Percentiles rank a stretch among this genome's conserved stretches.
These are phyloP conservation scores for Candida montana DNA, from an alignment of 805 yeast species.

Conservation along the genomic window DNA sequence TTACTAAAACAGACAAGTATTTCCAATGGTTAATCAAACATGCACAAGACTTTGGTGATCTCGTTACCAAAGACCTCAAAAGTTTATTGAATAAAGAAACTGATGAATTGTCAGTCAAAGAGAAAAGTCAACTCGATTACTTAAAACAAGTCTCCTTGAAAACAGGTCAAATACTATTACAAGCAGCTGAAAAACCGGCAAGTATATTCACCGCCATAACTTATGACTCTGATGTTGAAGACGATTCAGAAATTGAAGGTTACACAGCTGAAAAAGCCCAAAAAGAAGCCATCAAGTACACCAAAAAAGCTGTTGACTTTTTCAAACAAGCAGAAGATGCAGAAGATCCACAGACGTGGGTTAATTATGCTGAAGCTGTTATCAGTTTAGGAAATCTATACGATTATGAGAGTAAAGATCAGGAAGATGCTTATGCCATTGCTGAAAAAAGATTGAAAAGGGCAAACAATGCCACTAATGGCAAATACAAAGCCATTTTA, in stretches of 20 bases:
- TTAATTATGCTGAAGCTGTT: slow-evolving; percentile 77
- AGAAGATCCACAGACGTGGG: slow-evolving; percentile 79
- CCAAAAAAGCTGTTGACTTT: slow-evolving; percentile 50
- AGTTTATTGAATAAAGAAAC: slow-evolving; percentile 9
- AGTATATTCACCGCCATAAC: slow-evolving; percentile 48
- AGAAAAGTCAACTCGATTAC: slow-evolving; percentile 22
- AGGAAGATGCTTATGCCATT: slow-evolving; percentile 55
- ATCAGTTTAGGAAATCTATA: slow-evolving; percentile 73
- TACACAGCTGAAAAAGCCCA: slow-evolving; percentile 38
- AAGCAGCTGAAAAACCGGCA: slow-evolving; percentile 60
- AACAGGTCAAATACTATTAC: slow-evolving; percentile 58
- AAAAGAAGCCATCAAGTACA: slow-evolving; percentile 40
- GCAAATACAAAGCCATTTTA: slow-evolving; percentile 60
- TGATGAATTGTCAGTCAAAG: slow-evolving; percentile 13
- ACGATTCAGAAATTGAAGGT: slow-evolving; percentile 23
- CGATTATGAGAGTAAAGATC: slow-evolving; percentile 60
- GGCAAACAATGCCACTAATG: slow-evolving; percentile 79
- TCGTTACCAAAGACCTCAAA: slow-evolving; percentile 13
- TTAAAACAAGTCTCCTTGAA: slow-evolving; percentile 40
- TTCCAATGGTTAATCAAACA: slow-evolving; percentile 42
- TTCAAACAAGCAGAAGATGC: slow-evolving; percentile 57
- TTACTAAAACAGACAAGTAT: slow-evolving; percentile 36
- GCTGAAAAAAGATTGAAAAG: slow-evolving; percentile 66
- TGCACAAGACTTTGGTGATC: slow-evolving; percentile 20
- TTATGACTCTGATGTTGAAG: slow-evolving; percentile 49